These are phyloP conservation scores for Rhodotorula babjevae DNA, from an alignment of 768 basidiomycete species.

Conservation along the genomic window DNA sequence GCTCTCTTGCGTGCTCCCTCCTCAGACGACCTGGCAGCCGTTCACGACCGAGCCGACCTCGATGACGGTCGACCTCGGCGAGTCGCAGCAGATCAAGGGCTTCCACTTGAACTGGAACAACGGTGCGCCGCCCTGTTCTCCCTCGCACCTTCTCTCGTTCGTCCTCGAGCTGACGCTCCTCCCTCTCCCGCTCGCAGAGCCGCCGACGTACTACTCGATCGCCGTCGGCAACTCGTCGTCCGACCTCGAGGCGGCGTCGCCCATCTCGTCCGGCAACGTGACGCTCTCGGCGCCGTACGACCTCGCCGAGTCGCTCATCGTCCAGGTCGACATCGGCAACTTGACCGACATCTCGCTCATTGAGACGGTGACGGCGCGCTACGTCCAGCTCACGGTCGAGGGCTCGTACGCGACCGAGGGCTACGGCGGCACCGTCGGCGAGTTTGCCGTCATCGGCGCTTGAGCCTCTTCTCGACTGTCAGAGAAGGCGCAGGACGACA, in stretches of 20 bases:
- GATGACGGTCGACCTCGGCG: conserved; percentile 18
- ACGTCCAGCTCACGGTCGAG: conserved; percentile 30
- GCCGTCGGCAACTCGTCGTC: neutral
- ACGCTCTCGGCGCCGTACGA: conserved; percentile 12
- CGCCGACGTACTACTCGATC: conserved; percentile 16
- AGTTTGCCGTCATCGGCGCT: conserved; percentile 24
- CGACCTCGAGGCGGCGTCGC: neutral
- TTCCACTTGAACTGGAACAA: conserved; percentile 36
- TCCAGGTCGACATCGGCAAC: conserved; percentile 25
- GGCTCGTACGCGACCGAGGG: conserved; percentile 6
- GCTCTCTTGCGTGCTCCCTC: neutral
- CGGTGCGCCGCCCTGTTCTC: neutral
- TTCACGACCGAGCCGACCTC: conserved; percentile 5
- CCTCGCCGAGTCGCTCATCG: neutral
- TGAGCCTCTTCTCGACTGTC: neutral
- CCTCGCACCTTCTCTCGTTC: neutral
- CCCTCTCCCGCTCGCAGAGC: conserved; percentile 1
- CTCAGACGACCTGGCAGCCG: conserved; percentile 34
- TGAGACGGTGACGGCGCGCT: conserved; percentile 7
- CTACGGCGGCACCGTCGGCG: conserved; percentile 22
- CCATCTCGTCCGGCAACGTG: conserved; percentile 2
- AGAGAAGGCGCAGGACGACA: too few relatives aligned
- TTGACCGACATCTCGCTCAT: conserved; percentile 13
- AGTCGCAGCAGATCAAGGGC: conserved; percentile 6
- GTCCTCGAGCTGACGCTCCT: neutral